phyloP scores from a whole-genome alignment of 2,329 filamentous ascomycete species.

The Periconia sp. region DNA sequence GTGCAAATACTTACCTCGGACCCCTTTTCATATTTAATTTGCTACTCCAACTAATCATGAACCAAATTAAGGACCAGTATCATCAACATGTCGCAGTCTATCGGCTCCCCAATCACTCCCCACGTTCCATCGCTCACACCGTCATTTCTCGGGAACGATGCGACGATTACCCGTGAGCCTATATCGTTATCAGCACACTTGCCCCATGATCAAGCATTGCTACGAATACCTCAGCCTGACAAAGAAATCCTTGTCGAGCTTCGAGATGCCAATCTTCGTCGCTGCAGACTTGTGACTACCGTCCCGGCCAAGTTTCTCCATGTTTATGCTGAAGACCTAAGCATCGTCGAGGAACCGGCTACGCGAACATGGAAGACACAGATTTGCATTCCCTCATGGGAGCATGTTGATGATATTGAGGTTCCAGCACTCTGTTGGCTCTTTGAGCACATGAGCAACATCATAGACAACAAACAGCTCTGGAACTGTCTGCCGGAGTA shows the following conservation, averaged over 20 bases:
- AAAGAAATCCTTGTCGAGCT: background rate
- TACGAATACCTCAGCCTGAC: background rate
- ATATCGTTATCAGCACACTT: background rate
- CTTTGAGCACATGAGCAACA: background rate
- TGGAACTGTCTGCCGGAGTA: background rate
- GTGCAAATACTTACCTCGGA: too few relatives aligned
- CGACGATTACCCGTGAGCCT: background rate
- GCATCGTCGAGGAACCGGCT: background rate
- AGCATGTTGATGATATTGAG: slow-evolving; percentile 1
- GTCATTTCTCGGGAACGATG: background rate
- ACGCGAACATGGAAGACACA: background rate
- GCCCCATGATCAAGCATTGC: background rate
- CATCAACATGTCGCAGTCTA: too few relatives aligned
- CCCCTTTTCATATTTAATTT: too few relatives aligned
- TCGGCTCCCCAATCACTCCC: too few relatives aligned
- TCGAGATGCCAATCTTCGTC: background rate
- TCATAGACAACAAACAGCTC: background rate
- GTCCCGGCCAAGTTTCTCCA: background rate
- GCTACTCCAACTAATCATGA: too few relatives aligned
- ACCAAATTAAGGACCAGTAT: too few relatives aligned
- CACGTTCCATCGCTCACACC: too few relatives aligned
- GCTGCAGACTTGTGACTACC: background rate
- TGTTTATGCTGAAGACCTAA: background rate
- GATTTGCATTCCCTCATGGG: background rate
- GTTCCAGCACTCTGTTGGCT: slow-evolving; percentile 1